Conservation (phyloP, 176 grass and related monocot species). For the Lolium perenne region DNA sequence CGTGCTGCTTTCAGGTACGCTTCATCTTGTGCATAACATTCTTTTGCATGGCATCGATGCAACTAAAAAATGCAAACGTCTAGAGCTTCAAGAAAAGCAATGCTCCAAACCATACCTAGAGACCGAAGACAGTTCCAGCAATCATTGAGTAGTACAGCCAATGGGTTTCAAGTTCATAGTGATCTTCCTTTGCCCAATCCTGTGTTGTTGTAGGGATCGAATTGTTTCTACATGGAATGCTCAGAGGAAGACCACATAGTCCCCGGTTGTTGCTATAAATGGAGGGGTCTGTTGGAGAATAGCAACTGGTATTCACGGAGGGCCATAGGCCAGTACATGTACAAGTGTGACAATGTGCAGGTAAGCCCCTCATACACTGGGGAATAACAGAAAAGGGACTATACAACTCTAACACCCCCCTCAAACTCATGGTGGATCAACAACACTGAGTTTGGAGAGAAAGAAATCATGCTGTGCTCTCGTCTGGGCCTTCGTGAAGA, state of each 20-base stretch:
- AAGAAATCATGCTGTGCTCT: too few species aligned
- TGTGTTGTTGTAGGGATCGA: accelerated
- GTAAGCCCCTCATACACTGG: too few species aligned
- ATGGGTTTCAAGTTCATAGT: not conserved
- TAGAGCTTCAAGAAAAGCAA: not conserved
- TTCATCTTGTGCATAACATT: not conserved
- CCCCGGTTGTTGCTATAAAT: not conserved
- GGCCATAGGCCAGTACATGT: too few species aligned
- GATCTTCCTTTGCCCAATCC: not conserved
- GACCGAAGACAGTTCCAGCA: not conserved
- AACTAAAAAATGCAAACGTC: not conserved
- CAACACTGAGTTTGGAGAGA: too few species aligned
- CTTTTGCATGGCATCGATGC: not conserved
- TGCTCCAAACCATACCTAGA: not conserved
- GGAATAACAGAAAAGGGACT: too few species aligned
- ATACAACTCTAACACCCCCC: too few species aligned
- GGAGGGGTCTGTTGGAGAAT: too few species aligned
- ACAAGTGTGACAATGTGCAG: too few species aligned
- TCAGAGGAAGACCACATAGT: not conserved
- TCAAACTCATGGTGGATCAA: too few species aligned
- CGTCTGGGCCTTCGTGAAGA: too few species aligned
- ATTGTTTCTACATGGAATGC: not conserved
- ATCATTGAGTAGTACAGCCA: not conserved
- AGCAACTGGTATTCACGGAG: too few species aligned
- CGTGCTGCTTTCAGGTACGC: not conserved